These are phyloP conservation scores for Amborella trichopoda DNA, from an alignment of 164 flowering plant species.

Conservation along the genomic window DNA sequence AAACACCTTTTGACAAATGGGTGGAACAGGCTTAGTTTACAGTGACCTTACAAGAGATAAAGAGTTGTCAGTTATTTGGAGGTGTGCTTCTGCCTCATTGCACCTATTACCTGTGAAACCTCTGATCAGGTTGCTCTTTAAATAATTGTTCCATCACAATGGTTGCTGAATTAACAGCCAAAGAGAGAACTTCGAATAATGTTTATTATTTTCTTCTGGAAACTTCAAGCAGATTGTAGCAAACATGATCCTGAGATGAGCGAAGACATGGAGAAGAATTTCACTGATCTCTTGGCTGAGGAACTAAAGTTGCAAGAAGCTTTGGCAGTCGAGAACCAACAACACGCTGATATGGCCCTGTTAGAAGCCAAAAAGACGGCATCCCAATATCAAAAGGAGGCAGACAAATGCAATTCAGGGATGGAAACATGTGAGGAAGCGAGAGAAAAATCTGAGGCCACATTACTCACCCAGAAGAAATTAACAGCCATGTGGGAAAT, in stretches of 20 bases:
- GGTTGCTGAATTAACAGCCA: no score
- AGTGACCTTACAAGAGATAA: no score
- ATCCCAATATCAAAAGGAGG: conserved; percentile 91
- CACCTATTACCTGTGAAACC: no score
- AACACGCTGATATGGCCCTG: conserved; percentile 34
- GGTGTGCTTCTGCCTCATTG: no score
- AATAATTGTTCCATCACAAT: no score
- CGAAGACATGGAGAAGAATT: conserved; percentile 39
- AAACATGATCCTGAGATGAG: conserved; percentile 59
- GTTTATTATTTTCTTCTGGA: no score
- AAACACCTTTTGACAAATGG: no score
- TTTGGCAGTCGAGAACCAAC: conserved; percentile 37
- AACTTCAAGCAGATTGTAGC: conserved; percentile 52
- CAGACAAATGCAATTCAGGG: conserved; percentile 95
- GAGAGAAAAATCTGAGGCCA: conserved; percentile 76
- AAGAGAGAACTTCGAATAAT: no score
- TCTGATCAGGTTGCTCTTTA: no score
- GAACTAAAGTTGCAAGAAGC: conserved; percentile 41
- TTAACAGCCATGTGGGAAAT: conserved; percentile 61
- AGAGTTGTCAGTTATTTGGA: no score
- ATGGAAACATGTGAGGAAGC: conserved; percentile 99
- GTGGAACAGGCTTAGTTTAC: no score
- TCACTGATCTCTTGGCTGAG: conserved; percentile 36
- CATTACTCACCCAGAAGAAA: conserved; percentile 58
- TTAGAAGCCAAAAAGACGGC: conserved; percentile 79